These are phyloP conservation scores for Lepidium didymum DNA, from an alignment of 345 rosid species.

Conservation along the genomic window DNA sequence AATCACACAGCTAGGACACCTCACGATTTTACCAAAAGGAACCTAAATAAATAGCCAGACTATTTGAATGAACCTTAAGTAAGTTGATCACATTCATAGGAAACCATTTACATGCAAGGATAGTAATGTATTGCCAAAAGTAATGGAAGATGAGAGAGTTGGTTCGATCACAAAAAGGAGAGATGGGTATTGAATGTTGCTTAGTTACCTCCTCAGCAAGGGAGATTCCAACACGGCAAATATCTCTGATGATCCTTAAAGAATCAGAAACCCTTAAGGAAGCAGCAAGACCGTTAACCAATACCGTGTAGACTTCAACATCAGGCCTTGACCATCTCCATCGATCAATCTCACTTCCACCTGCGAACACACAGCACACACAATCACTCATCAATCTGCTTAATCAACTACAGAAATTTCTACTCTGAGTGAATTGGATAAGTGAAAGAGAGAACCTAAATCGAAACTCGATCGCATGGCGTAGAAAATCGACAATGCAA, in stretches of 20 bases:
- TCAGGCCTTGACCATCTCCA: constrained; percentile 97
- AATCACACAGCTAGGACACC: constrained; percentile 76
- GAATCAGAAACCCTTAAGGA: constrained; percentile 83
- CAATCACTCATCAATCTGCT: neutral
- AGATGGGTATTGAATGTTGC: neutral
- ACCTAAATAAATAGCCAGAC: constrained; percentile 38
- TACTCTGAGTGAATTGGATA: neutral
- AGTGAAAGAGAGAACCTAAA: constrained; percentile 36
- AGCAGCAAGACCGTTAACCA: constrained; percentile 68
- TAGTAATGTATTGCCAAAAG: neutral
- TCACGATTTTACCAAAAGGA: constrained; percentile 89
- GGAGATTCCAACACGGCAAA: constrained; percentile 78
- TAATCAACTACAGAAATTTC: neutral
- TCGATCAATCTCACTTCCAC: constrained; percentile 53
- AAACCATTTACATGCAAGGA: neutral
- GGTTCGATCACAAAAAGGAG: too few relatives aligned
- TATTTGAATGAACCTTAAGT: neutral
- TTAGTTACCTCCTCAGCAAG: constrained; percentile 66
- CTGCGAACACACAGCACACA: constrained; percentile 23
- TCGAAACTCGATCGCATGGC: constrained; percentile 88
- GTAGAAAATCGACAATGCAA: constrained; percentile 77
- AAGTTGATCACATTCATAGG: neutral
- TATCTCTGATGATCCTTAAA: constrained; percentile 55
- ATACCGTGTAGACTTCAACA: constrained; percentile 46
- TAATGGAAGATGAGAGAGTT: too few relatives aligned